These are phyloP conservation scores for Cladosporium sp. DNA, from an alignment of 2,329 filamentous ascomycete species.

Conservation along the genomic window DNA sequence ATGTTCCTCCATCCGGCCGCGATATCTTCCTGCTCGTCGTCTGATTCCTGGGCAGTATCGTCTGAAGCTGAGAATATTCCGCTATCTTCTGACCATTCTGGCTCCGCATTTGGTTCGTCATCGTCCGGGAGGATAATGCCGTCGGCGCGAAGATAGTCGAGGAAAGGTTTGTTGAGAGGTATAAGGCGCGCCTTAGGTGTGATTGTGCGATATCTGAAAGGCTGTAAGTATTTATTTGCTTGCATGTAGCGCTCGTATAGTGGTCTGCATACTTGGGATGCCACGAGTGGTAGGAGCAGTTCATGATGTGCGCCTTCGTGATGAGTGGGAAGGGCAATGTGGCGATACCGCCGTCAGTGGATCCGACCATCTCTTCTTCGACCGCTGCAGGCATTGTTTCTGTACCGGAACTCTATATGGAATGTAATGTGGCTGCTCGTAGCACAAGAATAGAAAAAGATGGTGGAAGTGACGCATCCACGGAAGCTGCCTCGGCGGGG, in stretches of 20 bases:
- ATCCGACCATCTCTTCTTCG: not conserved
- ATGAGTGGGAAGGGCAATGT: conserved; percentile 73
- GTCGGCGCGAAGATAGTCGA: conserved; percentile 85
- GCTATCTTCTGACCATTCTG: conserved; percentile 51
- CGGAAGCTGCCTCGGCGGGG: conserved; percentile 3
- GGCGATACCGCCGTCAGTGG: conserved; percentile 2
- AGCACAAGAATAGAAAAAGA: not conserved
- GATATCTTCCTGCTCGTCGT: conserved; percentile 59
- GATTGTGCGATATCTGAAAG: conserved; percentile 64
- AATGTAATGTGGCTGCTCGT: not conserved
- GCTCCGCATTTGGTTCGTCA: conserved; percentile 23
- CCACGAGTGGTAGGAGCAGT: conserved; percentile 94
- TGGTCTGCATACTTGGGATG: conserved; percentile 60
- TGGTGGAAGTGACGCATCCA: not conserved
- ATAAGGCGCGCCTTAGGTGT: conserved; percentile 86
- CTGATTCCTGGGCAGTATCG: conserved; percentile 30
- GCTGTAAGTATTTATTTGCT: conserved; percentile 13
- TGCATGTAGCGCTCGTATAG: not conserved
- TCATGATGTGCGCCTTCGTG: conserved; percentile 79
- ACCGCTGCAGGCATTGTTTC: conserved; percentile 3
- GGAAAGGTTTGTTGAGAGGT: conserved; percentile 67
- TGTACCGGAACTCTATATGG: not conserved
- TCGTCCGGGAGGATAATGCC: conserved; percentile 76
- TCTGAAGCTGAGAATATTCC: conserved; percentile 4
- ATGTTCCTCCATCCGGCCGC: conserved; percentile 61